Evolutionary conservation across 2,329 filamentous ascomycete species (phyloP), one percentile per base, ranked within the genome.

Genomic region (Colletotrichum liriopes): DNA sequence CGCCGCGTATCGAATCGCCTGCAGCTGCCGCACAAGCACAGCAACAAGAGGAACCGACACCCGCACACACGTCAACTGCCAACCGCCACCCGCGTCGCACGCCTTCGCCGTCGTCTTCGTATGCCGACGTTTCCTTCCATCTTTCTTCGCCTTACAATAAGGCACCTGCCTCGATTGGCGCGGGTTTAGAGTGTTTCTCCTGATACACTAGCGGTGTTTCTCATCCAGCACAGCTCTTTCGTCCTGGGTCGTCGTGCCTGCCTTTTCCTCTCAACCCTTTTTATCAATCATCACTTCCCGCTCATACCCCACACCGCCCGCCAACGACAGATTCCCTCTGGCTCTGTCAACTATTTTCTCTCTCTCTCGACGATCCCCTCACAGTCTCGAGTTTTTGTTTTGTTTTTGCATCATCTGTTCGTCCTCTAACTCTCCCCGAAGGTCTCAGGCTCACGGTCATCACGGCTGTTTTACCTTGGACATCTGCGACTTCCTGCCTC

Each of bases 161-260:
- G 35, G 37, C 29, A 26, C 29, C 59, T 55, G 29, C 37, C 62
- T 58, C 45, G 20, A 39, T 49, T 47, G 49, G 35, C 60, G 56
- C 49, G 20, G 54, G 41, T 32, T 39, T 68, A 18, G 45, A 20
- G 37, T 59, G 43, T 63, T 47, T 54, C 58, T 49, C 60, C 43
- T 69, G 60, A 72, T 52, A 69, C 69, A 62, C 56, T 72, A 60
- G 72, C 61, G 49, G 39, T 26, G 52, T 47, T 74, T 58, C 43
- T 43, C 49, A 29, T 14, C 43, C 49, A 43, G 23, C 23, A 29
- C 43, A 55, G 35, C 58, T 59, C 71, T 39, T 63, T 32, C 56
- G 62, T 71, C 35, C 41, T 49, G 16, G 23, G 14, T 37, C 20
- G 35, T 56, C 56, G 64, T 49, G 32, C 59, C 59, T 69, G 29